Evolutionary conservation across 1,139 yeast species (phyloP).

Genomic region (Candida sanyaensis): DNA sequence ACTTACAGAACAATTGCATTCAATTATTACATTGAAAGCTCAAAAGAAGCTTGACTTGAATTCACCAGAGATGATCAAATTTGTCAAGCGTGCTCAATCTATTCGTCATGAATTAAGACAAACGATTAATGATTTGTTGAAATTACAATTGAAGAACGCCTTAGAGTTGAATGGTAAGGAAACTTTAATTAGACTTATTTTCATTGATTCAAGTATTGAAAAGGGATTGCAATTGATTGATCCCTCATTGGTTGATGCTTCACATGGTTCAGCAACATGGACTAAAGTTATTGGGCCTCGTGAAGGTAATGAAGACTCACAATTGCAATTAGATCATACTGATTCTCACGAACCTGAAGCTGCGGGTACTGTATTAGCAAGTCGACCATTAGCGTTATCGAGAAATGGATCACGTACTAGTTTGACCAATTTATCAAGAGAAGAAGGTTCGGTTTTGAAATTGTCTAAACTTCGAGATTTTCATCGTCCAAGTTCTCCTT

Average conservation of each 20-base stretch:
- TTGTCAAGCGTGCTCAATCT: conserved; percentile 43
- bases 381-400: conserved; percentile 30
- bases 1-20: conserved; percentile 40
- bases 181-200: conserved; percentile 64
- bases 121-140: conserved; percentile 58
- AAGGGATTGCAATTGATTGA: conserved; percentile 61
- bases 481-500: conserved; percentile 19
- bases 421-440: conserved; percentile 35
- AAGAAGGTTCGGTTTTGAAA: conserved; percentile 45
- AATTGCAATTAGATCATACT: conserved; percentile 2
- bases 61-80: conserved; percentile 35
- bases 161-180: conserved; percentile 72
- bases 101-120: conserved; percentile 51
- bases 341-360: conserved; percentile 1
- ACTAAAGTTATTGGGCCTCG: conserved; percentile 9
- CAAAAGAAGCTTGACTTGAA: conserved; percentile 29
- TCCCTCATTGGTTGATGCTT: conserved; percentile 27
- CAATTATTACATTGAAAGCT: conserved; percentile 31
- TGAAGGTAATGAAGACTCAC: conserved; percentile 5
- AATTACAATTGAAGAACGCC: conserved; percentile 52
- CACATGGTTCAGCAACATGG: conserved; percentile 16
- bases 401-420: conserved; percentile 39
- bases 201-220: conserved; percentile 68
- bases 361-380: conserved; percentile 17
- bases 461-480: conserved; percentile 31